phyloP scores from a whole-genome alignment of 208 protist species.

The Herpetomonas muscarum region DNA sequence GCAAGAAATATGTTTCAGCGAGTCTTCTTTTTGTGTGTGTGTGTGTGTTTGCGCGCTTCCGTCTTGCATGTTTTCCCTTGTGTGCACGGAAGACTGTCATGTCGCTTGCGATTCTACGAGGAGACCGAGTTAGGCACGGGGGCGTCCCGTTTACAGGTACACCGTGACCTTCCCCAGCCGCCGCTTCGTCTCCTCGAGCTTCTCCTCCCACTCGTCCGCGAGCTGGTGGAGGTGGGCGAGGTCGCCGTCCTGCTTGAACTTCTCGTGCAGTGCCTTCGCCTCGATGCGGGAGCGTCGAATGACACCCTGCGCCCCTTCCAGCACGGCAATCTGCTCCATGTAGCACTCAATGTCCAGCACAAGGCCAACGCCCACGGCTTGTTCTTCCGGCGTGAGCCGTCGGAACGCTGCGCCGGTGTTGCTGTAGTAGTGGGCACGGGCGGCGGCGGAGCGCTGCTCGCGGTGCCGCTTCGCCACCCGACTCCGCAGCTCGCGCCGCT shows the following conservation, averaged over 20 bases:
- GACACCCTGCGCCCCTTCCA: slow-evolving; percentile 33
- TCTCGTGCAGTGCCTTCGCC: slow-evolving; percentile 27
- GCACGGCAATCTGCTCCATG: slow-evolving; percentile 44
- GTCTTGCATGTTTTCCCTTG: not conserved
- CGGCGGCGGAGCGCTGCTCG: slow-evolving; percentile 4
- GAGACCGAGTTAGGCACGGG: not conserved
- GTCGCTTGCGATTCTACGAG: too few relatives aligned
- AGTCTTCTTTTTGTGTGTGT: slow-evolving; percentile 4
- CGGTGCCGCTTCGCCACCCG: slow-evolving; percentile 11
- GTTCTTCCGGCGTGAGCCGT: slow-evolving; percentile 28
- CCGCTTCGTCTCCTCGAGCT: slow-evolving; percentile 38
- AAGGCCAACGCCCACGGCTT: slow-evolving; percentile 27
- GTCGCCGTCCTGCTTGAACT: slow-evolving; percentile 50
- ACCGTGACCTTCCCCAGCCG: slow-evolving; percentile 11
- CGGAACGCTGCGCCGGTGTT: slow-evolving; percentile 22
- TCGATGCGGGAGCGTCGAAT: slow-evolving; percentile 40
- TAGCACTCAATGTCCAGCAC: slow-evolving; percentile 46
- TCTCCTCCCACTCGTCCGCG: slow-evolving; percentile 29
- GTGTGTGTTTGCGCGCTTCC: not conserved
- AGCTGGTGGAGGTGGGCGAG: slow-evolving; percentile 36
- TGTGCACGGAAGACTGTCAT: not conserved
- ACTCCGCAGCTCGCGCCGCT: not conserved
- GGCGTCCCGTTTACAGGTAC: too few relatives aligned
- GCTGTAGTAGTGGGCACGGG: slow-evolving; percentile 14
- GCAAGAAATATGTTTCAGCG: not conserved